phyloP scores from a whole-genome alignment of 2,329 filamentous ascomycete genomes.

The Colletotrichum noveboracense region DNA sequence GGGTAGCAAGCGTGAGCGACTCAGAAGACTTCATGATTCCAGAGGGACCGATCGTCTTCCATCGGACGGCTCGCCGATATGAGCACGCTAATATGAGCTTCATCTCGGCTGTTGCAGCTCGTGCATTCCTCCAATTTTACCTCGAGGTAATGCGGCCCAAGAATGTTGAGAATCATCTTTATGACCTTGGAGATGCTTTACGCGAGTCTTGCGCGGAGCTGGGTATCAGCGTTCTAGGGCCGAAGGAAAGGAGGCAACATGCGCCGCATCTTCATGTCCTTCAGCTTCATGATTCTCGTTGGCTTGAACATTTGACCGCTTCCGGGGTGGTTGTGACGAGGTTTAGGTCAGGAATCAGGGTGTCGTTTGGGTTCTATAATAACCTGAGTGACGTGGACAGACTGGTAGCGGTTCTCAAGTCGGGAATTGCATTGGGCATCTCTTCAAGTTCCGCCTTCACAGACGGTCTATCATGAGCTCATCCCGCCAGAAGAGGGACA shows the following conservation, averaged over 20 bases:
- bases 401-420: neutral
- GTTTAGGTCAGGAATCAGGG: slow-evolving; percentile 30
- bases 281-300: slow-evolving; percentile 24
- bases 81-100: slow-evolving; percentile 35
- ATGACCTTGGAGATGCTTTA: slow-evolving; percentile 27
- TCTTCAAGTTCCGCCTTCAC: neutral
- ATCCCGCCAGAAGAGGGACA: neutral
- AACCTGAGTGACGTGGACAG: slow-evolving; percentile 26
- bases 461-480: neutral
- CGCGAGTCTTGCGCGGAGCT: slow-evolving; percentile 22
- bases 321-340: slow-evolving; percentile 22
- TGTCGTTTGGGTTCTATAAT: slow-evolving; percentile 32
- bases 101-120: slow-evolving; percentile 26
- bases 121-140: slow-evolving; percentile 30
- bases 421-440: neutral
- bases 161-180: slow-evolving; percentile 30
- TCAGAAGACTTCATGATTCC: slow-evolving; percentile 25
- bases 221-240: slow-evolving; percentile 27
- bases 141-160: slow-evolving; percentile 27
- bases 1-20: slow-evolving; percentile 21
- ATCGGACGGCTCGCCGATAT: slow-evolving; percentile 29
- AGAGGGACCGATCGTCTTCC: slow-evolving; percentile 22
- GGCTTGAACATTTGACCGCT: slow-evolving; percentile 25
- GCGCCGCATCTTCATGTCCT: slow-evolving; percentile 35
- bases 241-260: slow-evolving; percentile 20